phyloP scores from a whole-genome alignment of 169 alveolate species.

The Plasmodium vivax region DNA sequence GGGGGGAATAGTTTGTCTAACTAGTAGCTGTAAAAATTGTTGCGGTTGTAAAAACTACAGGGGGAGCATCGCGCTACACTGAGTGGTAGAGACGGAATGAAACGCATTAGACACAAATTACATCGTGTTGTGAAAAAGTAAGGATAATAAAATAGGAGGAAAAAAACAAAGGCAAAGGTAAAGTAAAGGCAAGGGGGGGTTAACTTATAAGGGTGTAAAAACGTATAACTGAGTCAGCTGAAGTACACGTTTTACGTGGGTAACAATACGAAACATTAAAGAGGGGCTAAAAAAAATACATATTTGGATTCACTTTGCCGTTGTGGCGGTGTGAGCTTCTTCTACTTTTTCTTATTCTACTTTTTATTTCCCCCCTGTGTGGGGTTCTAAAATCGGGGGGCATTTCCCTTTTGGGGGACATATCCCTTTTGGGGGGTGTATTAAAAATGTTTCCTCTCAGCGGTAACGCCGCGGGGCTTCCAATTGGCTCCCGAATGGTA shows the following conservation, averaged over 20 bases:
- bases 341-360: not conserved
- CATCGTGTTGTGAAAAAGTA: not conserved
- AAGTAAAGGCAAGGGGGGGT: not conserved
- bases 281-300: not conserved
- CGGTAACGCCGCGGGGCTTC: not conserved
- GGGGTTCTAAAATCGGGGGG: not conserved
- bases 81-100: too few relatives aligned
- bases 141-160: not conserved
- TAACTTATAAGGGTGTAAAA: not conserved
- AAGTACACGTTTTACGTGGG: not conserved
- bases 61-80: too few relatives aligned
- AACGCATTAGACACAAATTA: not conserved
- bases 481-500: not conserved
- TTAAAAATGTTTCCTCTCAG: not conserved
- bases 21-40: too few relatives aligned
- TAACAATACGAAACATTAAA: not conserved
- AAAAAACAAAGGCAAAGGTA: not conserved
- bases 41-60: too few relatives aligned
- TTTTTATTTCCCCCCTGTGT: not conserved
- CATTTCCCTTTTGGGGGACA: not conserved
- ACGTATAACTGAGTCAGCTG: not conserved
- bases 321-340: not conserved
- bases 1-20: too few relatives aligned
- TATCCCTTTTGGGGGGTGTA: not conserved
- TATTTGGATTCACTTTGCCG: not conserved